These are phyloP conservation scores for Stephanocyclus meneghinianus DNA, from an alignment of 352 stramenopile genomes.

Conservation along the genomic window DNA sequence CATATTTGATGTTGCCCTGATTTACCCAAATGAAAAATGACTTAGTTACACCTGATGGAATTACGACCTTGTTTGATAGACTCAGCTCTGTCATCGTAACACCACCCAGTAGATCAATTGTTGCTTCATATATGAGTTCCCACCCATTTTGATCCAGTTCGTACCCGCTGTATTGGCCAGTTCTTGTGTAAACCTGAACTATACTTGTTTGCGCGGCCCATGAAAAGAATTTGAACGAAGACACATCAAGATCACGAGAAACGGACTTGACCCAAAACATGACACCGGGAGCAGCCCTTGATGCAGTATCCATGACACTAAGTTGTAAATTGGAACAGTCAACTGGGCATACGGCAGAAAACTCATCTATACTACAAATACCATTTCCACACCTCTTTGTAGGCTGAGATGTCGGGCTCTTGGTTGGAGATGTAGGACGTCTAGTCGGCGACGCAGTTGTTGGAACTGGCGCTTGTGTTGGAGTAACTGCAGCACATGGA, in stretches of 20 bases:
- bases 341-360: background rate
- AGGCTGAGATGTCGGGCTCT: background rate
- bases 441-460: constrained; percentile 1
- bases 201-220: background rate
- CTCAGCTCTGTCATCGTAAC: constrained; percentile 3
- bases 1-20: constrained; percentile 17
- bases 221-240: constrained; percentile 18
- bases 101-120: constrained; percentile 3
- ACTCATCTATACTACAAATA: constrained; percentile 16
- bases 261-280: constrained; percentile 28
- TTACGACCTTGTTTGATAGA: constrained; percentile 9
- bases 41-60: constrained; percentile 7
- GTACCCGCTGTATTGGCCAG: constrained; percentile 12
- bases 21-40: constrained; percentile 39
- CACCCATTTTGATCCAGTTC: constrained; percentile 16
- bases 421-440: constrained; percentile 1
- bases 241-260: constrained; percentile 10
- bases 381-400: constrained; percentile 12
- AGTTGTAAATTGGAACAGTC: constrained; percentile 15
- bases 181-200: constrained; percentile 27
- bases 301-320: background rate
- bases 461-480: constrained; percentile 3
- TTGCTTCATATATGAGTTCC: constrained; percentile 16
- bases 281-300: constrained; percentile 6
- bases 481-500: background rate